A percentile compares a stretch with the other conserved stretches of the same genome.
Conservation (phyloP, 192 early-diverging fungal species). For the Umbelopsis isabellina region DNA sequence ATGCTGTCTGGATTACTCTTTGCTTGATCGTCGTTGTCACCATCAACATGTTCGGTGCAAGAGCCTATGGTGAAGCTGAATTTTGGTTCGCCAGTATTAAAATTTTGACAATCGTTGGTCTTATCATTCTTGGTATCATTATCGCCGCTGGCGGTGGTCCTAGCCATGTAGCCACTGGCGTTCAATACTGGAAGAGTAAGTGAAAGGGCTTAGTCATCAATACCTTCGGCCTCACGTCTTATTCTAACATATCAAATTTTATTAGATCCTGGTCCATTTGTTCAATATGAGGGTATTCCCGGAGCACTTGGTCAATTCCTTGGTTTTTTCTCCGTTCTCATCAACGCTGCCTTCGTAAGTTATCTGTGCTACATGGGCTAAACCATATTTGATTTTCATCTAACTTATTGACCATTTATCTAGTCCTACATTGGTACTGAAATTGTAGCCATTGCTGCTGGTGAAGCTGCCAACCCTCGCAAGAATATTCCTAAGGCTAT, state of each 20-base stretch:
- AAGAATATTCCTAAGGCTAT: constrained; percentile 56
- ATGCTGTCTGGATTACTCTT: constrained; percentile 49
- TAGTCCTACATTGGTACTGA: constrained; percentile 47
- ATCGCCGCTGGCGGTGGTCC: constrained; percentile 63
- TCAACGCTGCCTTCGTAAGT: constrained; percentile 35
- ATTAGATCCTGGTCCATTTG: constrained; percentile 30
- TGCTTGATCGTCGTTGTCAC: constrained; percentile 50
- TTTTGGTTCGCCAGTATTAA: constrained; percentile 66
- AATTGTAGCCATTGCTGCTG: constrained; percentile 66
- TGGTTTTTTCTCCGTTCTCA: constrained; percentile 47
- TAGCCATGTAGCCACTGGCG: constrained; percentile 51
- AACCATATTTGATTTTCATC: neutral
- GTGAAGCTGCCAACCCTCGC: constrained; percentile 60
- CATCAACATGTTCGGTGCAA: constrained; percentile 53
- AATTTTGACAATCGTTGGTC: constrained; percentile 40
- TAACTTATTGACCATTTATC: neutral
- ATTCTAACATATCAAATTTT: too few relatives aligned
- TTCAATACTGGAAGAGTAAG: constrained; percentile 33
- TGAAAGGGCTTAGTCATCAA: too few relatives aligned
- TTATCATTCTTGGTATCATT: constrained; percentile 41
- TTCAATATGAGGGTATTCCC: constrained; percentile 41
- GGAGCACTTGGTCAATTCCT: constrained; percentile 58
- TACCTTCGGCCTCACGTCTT: too few relatives aligned
- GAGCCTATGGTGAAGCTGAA: constrained; percentile 64
- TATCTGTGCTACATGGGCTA: neutral